phyloP scores from a whole-genome alignment of 306 rosid species.

The Quercus cerris region DNA sequence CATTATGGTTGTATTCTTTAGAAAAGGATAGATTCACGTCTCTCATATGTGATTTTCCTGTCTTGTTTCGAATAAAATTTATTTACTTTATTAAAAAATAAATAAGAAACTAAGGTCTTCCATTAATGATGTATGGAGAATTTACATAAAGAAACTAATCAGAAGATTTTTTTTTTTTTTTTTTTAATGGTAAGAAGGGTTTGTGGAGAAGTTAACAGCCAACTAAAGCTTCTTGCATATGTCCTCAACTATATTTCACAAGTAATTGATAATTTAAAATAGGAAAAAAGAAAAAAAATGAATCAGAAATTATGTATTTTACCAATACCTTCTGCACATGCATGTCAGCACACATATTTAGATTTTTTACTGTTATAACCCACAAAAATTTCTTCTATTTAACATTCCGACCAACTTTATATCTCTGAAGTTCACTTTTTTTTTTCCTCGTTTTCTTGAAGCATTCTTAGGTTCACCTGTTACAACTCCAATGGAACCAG shows the following conservation, averaged over 20 bases:
- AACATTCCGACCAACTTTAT: background rate
- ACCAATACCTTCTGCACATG: background rate
- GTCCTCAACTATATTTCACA: background rate
- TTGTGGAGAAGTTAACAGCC: background rate
- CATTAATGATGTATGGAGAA: background rate
- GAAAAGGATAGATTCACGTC: too few relatives aligned
- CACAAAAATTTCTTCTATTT: background rate
- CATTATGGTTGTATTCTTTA: background rate
- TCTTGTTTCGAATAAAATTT: too few relatives aligned
- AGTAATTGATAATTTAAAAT: background rate
- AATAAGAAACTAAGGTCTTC: too few relatives aligned
- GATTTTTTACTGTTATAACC: background rate
- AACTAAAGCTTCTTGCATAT: background rate
- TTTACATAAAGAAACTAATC: background rate
- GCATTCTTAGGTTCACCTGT: conserved; percentile 51
- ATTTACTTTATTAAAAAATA: too few relatives aligned
- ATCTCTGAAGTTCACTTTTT: background rate
- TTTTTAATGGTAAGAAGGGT: background rate
- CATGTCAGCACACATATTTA: too few relatives aligned
- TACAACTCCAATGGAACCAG: conserved; percentile 97
- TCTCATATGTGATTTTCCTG: too few relatives aligned
- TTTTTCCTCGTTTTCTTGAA: background rate
- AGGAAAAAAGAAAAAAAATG: background rate
- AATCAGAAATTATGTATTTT: background rate
- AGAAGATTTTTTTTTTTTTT: background rate